Conservation (phyloP, 176 grass and related monocot genomes). For the Saccharum officinarum region DNA sequence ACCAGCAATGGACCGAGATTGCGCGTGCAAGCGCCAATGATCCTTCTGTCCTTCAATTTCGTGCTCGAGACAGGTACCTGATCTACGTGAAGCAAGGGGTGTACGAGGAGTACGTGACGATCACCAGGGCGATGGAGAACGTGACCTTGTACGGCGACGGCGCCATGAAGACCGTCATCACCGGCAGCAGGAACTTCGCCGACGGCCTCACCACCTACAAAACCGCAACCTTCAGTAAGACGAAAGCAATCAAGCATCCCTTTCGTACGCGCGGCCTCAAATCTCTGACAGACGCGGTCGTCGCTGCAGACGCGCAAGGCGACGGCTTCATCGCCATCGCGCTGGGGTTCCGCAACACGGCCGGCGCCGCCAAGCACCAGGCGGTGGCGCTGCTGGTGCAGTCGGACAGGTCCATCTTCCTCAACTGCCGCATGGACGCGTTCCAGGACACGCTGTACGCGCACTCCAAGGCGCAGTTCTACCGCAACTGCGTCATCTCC, state of each 20-base stretch:
- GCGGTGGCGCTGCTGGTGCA: slow-evolving; percentile 82
- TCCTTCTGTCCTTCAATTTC: neutral
- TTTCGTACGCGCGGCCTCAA: neutral
- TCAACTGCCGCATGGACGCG: slow-evolving; percentile 65
- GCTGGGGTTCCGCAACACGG: slow-evolving; percentile 83
- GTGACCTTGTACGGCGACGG: slow-evolving; percentile 70
- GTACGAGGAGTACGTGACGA: slow-evolving; percentile 61
- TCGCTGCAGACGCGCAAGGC: slow-evolving; percentile 29
- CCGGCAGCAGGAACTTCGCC: slow-evolving; percentile 54
- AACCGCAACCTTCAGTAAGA: slow-evolving; percentile 65
- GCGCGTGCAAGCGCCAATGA: neutral
- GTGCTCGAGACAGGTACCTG: slow-evolving; percentile 38
- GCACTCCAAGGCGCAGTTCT: slow-evolving; percentile 60
- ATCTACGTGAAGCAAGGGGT: slow-evolving; percentile 69
- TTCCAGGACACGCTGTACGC: slow-evolving; percentile 77
- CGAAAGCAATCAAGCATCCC: neutral
- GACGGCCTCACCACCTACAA: slow-evolving; percentile 65
- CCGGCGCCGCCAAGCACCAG: slow-evolving; percentile 74
- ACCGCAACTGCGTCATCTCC: slow-evolving; percentile 57
- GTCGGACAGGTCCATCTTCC: slow-evolving; percentile 74
- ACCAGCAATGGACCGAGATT: neutral
- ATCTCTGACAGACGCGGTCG: neutral
- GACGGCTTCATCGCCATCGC: slow-evolving; percentile 55
- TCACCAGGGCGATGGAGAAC: slow-evolving; percentile 43
- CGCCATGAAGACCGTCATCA: slow-evolving; percentile 46